These are phyloP conservation scores for Ophiosphaerella herpotricha DNA, from an alignment of 2,329 filamentous ascomycete species.

Conservation along the genomic window DNA sequence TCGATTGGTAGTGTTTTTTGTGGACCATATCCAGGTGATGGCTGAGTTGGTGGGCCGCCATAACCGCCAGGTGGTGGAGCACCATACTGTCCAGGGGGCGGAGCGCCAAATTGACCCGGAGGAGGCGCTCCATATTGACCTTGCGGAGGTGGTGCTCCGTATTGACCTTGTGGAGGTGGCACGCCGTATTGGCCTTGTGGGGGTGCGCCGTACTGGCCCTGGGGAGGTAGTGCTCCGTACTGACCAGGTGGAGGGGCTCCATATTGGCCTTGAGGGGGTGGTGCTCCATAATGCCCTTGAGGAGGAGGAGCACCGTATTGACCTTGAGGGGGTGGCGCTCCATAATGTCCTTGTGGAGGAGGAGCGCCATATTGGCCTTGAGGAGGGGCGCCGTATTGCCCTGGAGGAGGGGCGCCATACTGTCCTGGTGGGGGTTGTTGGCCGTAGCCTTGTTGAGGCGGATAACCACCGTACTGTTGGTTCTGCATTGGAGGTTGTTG, in stretches of 20 bases:
- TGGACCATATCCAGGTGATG: slow-evolving; percentile 73
- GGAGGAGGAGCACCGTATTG: slow-evolving; percentile 38
- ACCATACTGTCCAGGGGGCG: slow-evolving; percentile 26
- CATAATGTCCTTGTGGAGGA: slow-evolving; percentile 34
- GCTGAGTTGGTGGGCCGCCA: slow-evolving; percentile 50
- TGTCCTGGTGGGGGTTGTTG: slow-evolving; percentile 24
- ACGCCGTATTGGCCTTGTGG: slow-evolving; percentile 30
- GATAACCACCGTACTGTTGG: slow-evolving; percentile 38
- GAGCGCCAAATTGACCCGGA: slow-evolving; percentile 24
- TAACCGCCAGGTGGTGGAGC: slow-evolving; percentile 44
- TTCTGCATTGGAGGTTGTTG: slow-evolving; percentile 38
- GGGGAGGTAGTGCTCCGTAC: slow-evolving; percentile 23
- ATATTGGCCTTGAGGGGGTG: slow-evolving; percentile 24
- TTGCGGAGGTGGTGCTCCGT: slow-evolving; percentile 36
- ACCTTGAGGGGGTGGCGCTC: slow-evolving; percentile 28
- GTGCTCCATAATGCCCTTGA: slow-evolving; percentile 25
- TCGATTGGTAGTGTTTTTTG: slow-evolving; percentile 65
- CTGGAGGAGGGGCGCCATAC: slow-evolving; percentile 42
- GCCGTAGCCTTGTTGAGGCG: slow-evolving; percentile 35
- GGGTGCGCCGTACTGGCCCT: slow-evolving; percentile 23
- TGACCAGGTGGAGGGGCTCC: slow-evolving; percentile 38
- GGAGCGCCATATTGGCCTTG: slow-evolving; percentile 27
- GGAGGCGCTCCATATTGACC: slow-evolving; percentile 34
- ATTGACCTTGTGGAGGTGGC: slow-evolving; percentile 19
- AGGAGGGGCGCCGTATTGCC: slow-evolving; percentile 23